A percentile compares a stretch with the other conserved stretches of the same genome.
Conservation (phyloP, 2,329 filamentous ascomycete species). For the Talaromyces sp. region DNA sequence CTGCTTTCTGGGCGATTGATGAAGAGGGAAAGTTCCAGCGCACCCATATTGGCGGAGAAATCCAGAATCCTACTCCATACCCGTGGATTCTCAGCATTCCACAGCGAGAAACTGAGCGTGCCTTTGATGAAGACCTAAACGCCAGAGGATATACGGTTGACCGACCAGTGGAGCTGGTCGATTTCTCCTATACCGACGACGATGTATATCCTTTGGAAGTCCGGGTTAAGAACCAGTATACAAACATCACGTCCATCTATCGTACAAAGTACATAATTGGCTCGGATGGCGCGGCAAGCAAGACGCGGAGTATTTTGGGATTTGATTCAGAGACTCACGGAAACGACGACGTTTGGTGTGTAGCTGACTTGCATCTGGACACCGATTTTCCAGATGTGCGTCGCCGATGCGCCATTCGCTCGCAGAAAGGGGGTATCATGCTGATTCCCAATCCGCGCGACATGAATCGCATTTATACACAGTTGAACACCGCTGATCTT, state of each 20-base stretch:
- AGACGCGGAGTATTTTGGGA: not conserved
- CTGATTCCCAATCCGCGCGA: not conserved
- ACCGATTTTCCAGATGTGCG: constrained; percentile 3
- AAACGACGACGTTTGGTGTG: not conserved
- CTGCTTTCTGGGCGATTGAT: not conserved
- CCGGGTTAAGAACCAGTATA: not conserved
- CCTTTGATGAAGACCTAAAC: not conserved
- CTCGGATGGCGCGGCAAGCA: not conserved
- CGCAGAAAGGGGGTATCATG: not conserved
- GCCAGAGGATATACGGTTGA: not conserved
- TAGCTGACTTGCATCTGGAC: constrained; percentile 1
- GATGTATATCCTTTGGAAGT: not conserved
- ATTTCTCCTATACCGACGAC: not conserved
- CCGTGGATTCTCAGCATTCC: not conserved
- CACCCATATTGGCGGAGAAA: not conserved
- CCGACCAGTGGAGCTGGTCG: not conserved
- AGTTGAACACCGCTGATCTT: not conserved
- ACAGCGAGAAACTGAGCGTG: not conserved
- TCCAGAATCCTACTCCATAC: not conserved
- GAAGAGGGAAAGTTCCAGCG: not conserved
- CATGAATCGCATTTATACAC: not conserved
- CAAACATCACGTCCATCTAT: not conserved
- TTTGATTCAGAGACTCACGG: not conserved
- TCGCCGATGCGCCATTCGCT: not conserved
- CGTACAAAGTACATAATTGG: constrained; percentile 3